Evolutionary conservation across 2,329 filamentous ascomycete genomes (phyloP), one percentile per base, ranked within the genome.

Genomic region (Zymoseptoria passerinii): DNA sequence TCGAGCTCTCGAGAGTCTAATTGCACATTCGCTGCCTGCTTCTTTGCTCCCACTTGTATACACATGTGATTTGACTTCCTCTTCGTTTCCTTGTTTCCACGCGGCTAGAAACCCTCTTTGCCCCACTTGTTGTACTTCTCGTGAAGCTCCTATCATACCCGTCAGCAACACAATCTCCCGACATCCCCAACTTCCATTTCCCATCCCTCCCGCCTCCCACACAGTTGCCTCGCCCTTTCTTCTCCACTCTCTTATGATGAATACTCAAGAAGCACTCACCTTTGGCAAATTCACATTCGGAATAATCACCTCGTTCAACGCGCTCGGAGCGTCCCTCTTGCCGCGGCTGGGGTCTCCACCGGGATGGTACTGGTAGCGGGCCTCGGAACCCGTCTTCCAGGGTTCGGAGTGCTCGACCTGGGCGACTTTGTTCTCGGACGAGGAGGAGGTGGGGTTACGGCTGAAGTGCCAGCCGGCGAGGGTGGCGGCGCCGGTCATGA

Each of bases 91-190:
- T n/a, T n/a, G 10, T 66, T 65, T 71, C 23, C n/a, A n/a, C n/a
- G n/a, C n/a, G n/a, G n/a, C n/a, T n/a, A 89, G 78, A 88, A 97
- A 68, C 90, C 92, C 68, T 97, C 94, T 85, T 97, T 97, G 77
- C 94, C 94, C 85, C 90, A 97, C 83, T 99, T 99, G 89, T 99
- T 99, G 85, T 88, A 97, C 80, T 88, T 88, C 69, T 99, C 94
- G 80, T 99, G 94, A 65, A 96, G 84, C 71, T 87, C 83, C 90
- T 95, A 70, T 58, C 1, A 10, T n/a, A 44, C 23, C 13, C 19
- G 8, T 58, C n/a, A 57, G 18, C 28, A 50, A 9, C n/a, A n/a
- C n/a, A n/a, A 16, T 7, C 10, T 40, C 27, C 57, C 44, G 49
- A 48, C 53, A 55, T 19, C 27, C 27, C 10, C n/a, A n/a, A 10